A percentile compares a stretch with the other conserved stretches of the same genome.
Evolutionary conservation across 2,329 filamentous ascomycete genomes (phyloP).

Genomic region (Onygenales sp.): DNA sequence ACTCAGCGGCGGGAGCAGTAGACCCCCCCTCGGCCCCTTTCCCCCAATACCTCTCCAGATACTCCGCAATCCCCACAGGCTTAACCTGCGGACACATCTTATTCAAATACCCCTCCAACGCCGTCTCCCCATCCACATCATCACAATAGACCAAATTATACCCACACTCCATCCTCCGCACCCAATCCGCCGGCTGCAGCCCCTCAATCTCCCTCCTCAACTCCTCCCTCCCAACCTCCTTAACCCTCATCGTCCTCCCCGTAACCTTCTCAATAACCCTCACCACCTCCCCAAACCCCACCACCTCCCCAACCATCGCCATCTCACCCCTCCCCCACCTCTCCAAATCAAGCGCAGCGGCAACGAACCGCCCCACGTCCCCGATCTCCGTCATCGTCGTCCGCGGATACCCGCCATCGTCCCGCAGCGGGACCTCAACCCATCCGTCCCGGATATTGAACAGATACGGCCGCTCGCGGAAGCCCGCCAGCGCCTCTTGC

Average conservation of each 20-base stretch:
- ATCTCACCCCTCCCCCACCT: conserved; percentile 20
- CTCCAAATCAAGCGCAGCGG: conserved; percentile 20
- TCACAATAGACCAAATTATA: conserved; percentile 3
- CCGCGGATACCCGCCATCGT: conserved; percentile 15
- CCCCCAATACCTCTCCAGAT: conserved; percentile 6
- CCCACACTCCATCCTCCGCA: conserved; percentile 3
- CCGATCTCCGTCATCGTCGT: conserved; percentile 24
- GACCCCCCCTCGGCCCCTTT: neutral
- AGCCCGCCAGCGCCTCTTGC: conserved; percentile 15
- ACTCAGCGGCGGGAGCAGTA: no score
- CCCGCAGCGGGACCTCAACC: conserved; percentile 18
- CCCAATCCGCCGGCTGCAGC: neutral
- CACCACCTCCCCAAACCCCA: conserved; percentile 18
- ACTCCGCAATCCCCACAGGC: conserved; percentile 5
- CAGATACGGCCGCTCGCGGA: conserved; percentile 6
- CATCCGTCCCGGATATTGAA: conserved; percentile 16
- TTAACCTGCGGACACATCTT: conserved; percentile 6
- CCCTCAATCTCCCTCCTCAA: neutral
- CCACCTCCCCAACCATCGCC: conserved; percentile 23
- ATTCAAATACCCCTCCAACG: conserved; percentile 1
- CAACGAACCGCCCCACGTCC: conserved; percentile 24
- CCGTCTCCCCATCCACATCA: neutral
- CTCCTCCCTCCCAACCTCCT: neutral
- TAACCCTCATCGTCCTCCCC: conserved; percentile 4
- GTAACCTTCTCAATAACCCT: conserved; percentile 15